Percentiles rank a stretch among this genome's conserved stretches.
Evolutionary conservation across 352 stramenopile species (phyloP).

Genomic region (Aphanomyces stellatus): DNA sequence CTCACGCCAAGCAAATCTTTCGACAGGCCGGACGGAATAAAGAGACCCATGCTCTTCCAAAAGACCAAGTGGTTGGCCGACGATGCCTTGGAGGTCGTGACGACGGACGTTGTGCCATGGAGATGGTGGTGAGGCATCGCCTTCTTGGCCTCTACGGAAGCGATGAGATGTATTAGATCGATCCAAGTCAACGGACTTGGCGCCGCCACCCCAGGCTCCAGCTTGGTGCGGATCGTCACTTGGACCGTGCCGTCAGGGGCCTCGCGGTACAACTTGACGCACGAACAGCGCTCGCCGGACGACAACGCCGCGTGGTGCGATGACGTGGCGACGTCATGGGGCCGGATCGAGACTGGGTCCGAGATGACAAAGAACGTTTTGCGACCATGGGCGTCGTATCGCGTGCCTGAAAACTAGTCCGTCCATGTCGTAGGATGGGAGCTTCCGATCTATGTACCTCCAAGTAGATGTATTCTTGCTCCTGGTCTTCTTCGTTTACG

Average conservation of each 20-base stretch:
- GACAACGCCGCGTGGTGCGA: neutral
- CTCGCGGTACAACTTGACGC: slow-evolving; percentile 18
- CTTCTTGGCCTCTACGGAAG: too few species aligned
- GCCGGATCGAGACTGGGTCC: slow-evolving; percentile 2
- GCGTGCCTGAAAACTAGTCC: slow-evolving; percentile 19
- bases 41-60: slow-evolving; percentile 17
- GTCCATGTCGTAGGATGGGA: too few species aligned
- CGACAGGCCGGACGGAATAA: neutral
- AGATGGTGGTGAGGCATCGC: neutral
- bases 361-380: slow-evolving; percentile 11
- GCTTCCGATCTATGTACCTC: too few species aligned
- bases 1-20: neutral
- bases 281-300: slow-evolving; percentile 15
- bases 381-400: slow-evolving; percentile 2
- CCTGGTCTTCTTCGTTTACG: slow-evolving; percentile 15
- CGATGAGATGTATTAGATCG: too few species aligned
- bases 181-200: too few species aligned
- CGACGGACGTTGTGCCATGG: neutral
- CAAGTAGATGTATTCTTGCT: slow-evolving; percentile 19
- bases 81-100: neutral
- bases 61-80: neutral
- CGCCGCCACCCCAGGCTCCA: neutral
- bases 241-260: neutral
- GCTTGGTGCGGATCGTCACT: slow-evolving; percentile 8
- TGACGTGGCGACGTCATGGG: neutral